Percentiles rank a stretch among this genome's conserved stretches.
phyloP scores from a whole-genome alignment of 1,284 basidiomycete species.

The Microbotryomycetes sp. region DNA sequence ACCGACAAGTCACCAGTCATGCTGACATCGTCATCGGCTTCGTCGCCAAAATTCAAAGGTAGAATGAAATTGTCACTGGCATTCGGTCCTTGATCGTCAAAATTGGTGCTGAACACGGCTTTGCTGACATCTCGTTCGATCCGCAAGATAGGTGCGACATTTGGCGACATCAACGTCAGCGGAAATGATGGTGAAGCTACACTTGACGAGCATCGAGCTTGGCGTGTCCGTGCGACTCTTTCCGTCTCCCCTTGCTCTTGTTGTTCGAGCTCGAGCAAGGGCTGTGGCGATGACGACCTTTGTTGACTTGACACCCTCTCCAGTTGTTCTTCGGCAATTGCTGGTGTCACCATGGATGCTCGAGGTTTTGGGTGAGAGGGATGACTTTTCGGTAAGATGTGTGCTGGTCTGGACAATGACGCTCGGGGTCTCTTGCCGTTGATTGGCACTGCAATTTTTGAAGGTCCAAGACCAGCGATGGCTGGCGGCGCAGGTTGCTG shows the following conservation, averaged over 20 bases:
- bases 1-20: too few relatives aligned
- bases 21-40: too few relatives aligned
- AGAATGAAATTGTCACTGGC: too few relatives aligned
- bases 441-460: too few relatives aligned
- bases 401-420: not conserved
- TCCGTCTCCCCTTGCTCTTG: not conserved
- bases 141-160: not conserved
- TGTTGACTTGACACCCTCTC: not conserved
- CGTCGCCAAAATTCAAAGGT: too few relatives aligned
- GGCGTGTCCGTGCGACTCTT: not conserved
- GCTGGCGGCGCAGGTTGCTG: too few relatives aligned
- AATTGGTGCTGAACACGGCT: too few relatives aligned
- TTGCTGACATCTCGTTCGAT: too few relatives aligned
- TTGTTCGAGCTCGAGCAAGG: not conserved
- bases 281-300: too few relatives aligned
- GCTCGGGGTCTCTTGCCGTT: not conserved
- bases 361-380: not conserved
- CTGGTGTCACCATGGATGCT: not conserved
- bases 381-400: not conserved
- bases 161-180: not conserved
- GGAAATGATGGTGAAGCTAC: not conserved
- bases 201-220: not conserved
- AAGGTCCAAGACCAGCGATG: too few relatives aligned
- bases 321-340: not conserved
- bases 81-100: too few relatives aligned